These are phyloP conservation scores for Boletus edulis DNA, from an alignment of 768 basidiomycete species.

Conservation along the genomic window DNA sequence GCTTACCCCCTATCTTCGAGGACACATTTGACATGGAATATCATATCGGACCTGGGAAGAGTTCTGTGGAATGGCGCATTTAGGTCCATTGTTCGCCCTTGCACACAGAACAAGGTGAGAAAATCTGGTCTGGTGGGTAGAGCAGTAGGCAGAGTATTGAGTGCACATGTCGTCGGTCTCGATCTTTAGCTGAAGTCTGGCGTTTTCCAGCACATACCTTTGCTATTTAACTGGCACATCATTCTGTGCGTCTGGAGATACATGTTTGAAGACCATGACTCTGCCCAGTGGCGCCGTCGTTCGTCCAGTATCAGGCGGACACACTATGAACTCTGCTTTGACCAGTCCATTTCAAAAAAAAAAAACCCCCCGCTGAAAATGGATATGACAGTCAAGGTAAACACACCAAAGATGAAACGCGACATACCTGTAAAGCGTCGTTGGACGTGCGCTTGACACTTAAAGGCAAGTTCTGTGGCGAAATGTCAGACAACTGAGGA, in stretches of 20 bases:
- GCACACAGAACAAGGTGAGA: neutral
- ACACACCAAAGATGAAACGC: constrained; percentile 4
- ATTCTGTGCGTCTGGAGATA: constrained; percentile 2
- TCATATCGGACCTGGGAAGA: neutral
- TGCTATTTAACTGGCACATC: constrained; percentile 13
- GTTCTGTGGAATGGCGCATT: neutral
- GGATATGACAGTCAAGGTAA: neutral
- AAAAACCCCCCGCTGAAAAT: neutral
- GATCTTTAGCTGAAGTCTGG: constrained; percentile 8
- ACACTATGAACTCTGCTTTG: constrained; percentile 5
- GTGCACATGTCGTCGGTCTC: constrained; percentile 18
- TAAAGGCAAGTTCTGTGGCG: constrained; percentile 24
- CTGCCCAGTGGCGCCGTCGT: constrained; percentile 7
- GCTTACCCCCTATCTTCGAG: constrained; percentile 4
- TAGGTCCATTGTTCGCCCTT: neutral
- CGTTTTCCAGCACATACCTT: constrained; percentile 12
- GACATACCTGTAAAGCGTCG: constrained; percentile 2
- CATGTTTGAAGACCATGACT: neutral
- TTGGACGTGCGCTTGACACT: neutral
- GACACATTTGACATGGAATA: constrained; percentile 12
- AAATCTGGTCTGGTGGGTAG: neutral
- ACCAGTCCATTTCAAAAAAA: neutral
- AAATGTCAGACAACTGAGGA: neutral
- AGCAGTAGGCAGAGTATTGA: constrained; percentile 6
- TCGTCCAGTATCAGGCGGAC: constrained; percentile 2